Evolutionary conservation across 1,139 yeast genomes (phyloP), one percentile per base, ranked within the genome.

Genomic region (Scheffersomyces quercinus): DNA sequence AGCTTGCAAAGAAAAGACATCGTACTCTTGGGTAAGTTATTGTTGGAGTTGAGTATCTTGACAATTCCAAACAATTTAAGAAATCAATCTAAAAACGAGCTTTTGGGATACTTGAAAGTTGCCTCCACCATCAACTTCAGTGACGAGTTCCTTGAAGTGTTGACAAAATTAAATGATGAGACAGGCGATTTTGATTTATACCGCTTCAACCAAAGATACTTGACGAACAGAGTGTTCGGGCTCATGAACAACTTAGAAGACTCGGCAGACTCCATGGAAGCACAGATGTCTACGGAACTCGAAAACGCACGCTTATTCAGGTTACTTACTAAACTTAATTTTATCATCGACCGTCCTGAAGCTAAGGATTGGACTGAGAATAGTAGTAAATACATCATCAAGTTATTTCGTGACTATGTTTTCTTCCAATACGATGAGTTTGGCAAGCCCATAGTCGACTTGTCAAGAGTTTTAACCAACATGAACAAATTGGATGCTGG

Each of bases 401-500:
- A 81, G 55, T 67, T 93, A 44, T 93, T 93, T 65, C 77, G 87
- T 46, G 96, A 91, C 62, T 88, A 81, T 59, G 84, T 91, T 4
- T 93, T 91, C 67, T 95, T 88, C 58, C 96, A 88, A 58, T 78
- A 75, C 38, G 90, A 89, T 60, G 95, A 85, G 42, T 65, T 67
- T 30, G 96, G 96, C 13, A 78, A 79, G 54, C 90, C 96, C 2
- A 80, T 84, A 3, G 70, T 89, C 44, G 97, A 95, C 64, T 71
- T 93, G 54, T 84, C 91, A 2, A 89, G 90, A 60, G 95, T 91
- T 3, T 70, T 95, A 50, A 72, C 81, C 41, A 81, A 85, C 53
- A 70, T 93, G 56, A 93, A 93, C 67, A 93, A 93, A 64, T 71
- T 93, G 47, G 99, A 95, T 62, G 95, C 95, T 11, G 99, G 98